Base-by-base conservation (phyloP, 2,329 filamentous ascomycete genomes). In the Colletotrichum cuscutae region DNA sequence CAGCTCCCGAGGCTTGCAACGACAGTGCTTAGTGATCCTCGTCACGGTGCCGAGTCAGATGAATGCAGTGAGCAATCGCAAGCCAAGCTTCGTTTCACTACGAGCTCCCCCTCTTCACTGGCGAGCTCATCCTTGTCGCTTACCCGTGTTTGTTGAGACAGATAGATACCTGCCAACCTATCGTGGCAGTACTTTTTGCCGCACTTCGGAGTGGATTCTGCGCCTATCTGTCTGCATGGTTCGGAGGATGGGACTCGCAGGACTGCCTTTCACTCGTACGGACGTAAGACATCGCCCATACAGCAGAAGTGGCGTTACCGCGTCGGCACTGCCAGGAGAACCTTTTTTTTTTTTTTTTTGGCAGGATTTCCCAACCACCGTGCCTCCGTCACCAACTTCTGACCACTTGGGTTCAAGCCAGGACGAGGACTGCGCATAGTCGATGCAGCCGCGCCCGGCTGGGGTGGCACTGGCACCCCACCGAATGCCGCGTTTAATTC, bases 141-240 rank as follows among this genome's bases (percentile, higher is more conserved):
- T 26, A 32, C 32, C 52, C 9, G 49, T 12, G 53, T 24, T 13
- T 42, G 32, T 15, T 65, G 22, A 32, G 49, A 56, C 42, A 28
- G 46, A 56, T 56, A 42, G 46, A 22, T 22, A 24, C 60, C 15
- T 30, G 30, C 30, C 26, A 32, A 30, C 46, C 42, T 49, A 32
- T 19, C 4, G 32, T 9, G n/a, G 19, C 37, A 12, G 37, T 2
- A 46, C 15, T 49, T 22, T 52, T 30, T 32, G 28, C 46, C 13
- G 28, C 46, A 28, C 28, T 26, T 53, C 35, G 26, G 13, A 42
- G 19, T 19, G 42, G 19, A 6, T 19, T 53, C 13, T 32, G 60
- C 13, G 46, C n/a, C 28, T n/a, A 35, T 11, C 26, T 46, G 24
- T 42, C 69, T 72, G 59, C 65, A 69, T 28, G 52, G 66, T 53